Percentiles rank a stretch among this genome's conserved stretches.
Evolutionary conservation across 805 yeast species (phyloP).

Genomic region (Metschnikowia orientalis): DNA sequence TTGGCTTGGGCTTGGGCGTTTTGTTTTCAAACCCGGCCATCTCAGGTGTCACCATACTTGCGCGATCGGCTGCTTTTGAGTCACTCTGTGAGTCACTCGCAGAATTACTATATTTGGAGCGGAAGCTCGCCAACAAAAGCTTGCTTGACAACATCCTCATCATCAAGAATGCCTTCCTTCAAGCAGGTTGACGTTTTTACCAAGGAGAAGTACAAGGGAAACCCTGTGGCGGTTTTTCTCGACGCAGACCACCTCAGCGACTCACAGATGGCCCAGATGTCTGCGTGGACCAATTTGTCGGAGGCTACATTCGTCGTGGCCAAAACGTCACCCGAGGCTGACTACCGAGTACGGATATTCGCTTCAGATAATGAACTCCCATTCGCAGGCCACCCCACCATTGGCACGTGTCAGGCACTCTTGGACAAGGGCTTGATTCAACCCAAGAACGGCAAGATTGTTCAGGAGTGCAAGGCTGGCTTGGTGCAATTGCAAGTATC

Average conservation of each 20-base stretch:
- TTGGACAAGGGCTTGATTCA: slow-evolving; percentile 33
- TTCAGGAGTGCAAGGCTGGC: slow-evolving; percentile 47
- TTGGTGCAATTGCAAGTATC: slow-evolving; percentile 30
- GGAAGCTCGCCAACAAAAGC: too few species aligned
- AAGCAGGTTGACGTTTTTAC: slow-evolving; percentile 44
- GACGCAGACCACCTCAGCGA: slow-evolving; percentile 36
- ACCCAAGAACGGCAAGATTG: slow-evolving; percentile 22
- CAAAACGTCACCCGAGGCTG: slow-evolving; percentile 36
- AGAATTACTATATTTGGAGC: too few species aligned
- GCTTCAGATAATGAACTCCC: slow-evolving; percentile 46
- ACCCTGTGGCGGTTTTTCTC: slow-evolving; percentile 53
- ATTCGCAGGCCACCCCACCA: slow-evolving; percentile 64
- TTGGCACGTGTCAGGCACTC: slow-evolving; percentile 49
- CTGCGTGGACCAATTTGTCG: slow-evolving; percentile 59
- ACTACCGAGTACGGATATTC: slow-evolving; percentile 49
- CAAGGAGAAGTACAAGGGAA: slow-evolving; percentile 39
- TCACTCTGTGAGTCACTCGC: too few species aligned
- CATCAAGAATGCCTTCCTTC: slow-evolving; percentile 14
- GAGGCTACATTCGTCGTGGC: slow-evolving; percentile 52
- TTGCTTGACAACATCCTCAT: too few species aligned
- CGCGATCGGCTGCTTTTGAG: too few species aligned
- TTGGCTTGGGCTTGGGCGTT: too few species aligned
- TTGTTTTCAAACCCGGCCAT: too few species aligned
- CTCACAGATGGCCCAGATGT: slow-evolving; percentile 43
- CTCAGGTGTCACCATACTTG: too few species aligned